Evolutionary conservation across 2,329 filamentous ascomycete genomes (phyloP), one percentile per base, ranked within the genome.

Genomic region (Fusarium armeniacum): DNA sequence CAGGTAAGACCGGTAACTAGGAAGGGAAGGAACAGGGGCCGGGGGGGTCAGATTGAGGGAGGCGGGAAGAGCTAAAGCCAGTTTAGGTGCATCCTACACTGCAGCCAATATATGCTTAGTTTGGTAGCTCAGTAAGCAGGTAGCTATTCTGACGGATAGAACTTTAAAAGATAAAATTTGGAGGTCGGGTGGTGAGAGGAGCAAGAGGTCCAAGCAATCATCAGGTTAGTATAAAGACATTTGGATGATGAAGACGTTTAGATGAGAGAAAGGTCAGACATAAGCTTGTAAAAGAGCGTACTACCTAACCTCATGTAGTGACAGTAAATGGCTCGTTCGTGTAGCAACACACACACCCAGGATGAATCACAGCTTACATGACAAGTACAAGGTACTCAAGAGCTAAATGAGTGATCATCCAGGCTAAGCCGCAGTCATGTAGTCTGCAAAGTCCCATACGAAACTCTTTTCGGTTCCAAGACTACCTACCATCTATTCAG

Each of bases 21-120:
- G 62, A 70, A 65, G 33, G 66, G 60, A 49, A 69, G 49, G 62
- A 54, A 66, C 56, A 50, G 57, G 46, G 36, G 50, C 28, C 56
- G n/a, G 47, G 62, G 40, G 61, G 65, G 53, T 54, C 49, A 51
- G 24, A 22, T 61, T 16, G 33, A 36, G 33, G 28, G 61, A 54
- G 62, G 56, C 41, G 46, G 52, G 53, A 36, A 52, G 49, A 69
- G 67, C 53, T 70, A 56, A 47, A 52, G 24, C 15, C 15, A 40
- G 43, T 41, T 63, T 49, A 63, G 50, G 36, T 63, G 43, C 33
- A 43, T 36, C n/a, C 24, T 51, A 12, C 33, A 16, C 52, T 36
- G 46, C 28, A 59, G 15, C 28, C 24, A 41, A n/a, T 52, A 36
- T 52, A 35, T 30, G 32, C 18, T 35, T 50, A 35, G 20, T 15